Conservation (phyloP, 2,329 filamentous ascomycete species). For the Diaporthe batatas region DNA sequence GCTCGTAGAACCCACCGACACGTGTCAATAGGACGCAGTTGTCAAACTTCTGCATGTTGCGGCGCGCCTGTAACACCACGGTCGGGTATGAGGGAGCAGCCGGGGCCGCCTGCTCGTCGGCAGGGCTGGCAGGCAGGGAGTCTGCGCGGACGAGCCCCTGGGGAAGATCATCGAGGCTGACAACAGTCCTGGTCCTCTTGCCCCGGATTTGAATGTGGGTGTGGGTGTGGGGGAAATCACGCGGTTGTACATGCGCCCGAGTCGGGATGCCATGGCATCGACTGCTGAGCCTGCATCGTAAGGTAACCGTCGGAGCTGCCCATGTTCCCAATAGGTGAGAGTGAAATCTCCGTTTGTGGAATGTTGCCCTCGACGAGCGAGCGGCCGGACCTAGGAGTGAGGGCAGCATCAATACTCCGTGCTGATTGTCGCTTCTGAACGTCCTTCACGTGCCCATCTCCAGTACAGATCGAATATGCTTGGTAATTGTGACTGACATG, state of each 20-base stretch:
- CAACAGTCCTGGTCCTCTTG: slow-evolving; percentile 67
- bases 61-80: slow-evolving; percentile 87
- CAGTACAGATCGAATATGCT: background rate
- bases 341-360: slow-evolving; percentile 16
- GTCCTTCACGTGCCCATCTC: slow-evolving; percentile 8
- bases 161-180: slow-evolving; percentile 69
- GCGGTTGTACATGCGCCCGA: slow-evolving; percentile 12
- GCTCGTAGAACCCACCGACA: slow-evolving; percentile 96
- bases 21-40: slow-evolving; percentile 93
- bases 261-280: slow-evolving; percentile 32
- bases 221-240: slow-evolving; percentile 39
- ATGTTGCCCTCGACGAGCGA: slow-evolving; percentile 37
- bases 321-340: background rate
- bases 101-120: slow-evolving; percentile 58
- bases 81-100: slow-evolving; percentile 77
- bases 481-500: background rate
- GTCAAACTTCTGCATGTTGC: slow-evolving; percentile 90
- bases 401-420: slow-evolving; percentile 40
- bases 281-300: slow-evolving; percentile 29
- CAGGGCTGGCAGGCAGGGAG: slow-evolving; percentile 45
- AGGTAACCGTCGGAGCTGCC: slow-evolving; percentile 10
- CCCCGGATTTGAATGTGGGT: slow-evolving; percentile 55
- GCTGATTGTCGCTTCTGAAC: background rate
- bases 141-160: slow-evolving; percentile 62
- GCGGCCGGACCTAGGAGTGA: slow-evolving; percentile 32